Conservation (phyloP, 2,329 filamentous ascomycete species). For the Grosmannia penicillata region DNA sequence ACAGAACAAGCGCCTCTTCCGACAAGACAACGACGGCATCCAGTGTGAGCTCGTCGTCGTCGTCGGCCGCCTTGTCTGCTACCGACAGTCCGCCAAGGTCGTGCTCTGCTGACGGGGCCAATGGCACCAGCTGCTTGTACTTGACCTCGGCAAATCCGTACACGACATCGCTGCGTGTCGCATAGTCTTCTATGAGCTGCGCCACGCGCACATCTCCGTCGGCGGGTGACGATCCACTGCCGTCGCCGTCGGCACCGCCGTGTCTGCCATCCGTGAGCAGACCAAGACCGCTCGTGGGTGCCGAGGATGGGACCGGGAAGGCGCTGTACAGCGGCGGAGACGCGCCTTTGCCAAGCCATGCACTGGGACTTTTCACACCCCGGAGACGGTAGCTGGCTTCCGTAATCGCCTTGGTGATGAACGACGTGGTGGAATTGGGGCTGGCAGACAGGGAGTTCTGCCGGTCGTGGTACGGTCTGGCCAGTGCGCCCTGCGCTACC, state of each 20-base stretch:
- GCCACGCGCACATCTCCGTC: constrained; percentile 70
- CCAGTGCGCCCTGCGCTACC: constrained; percentile 49
- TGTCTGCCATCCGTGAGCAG: constrained; percentile 10
- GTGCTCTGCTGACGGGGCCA: constrained; percentile 64
- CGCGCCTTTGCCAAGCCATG: constrained; percentile 43
- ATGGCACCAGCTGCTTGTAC: constrained; percentile 87
- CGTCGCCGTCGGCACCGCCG: constrained; percentile 17
- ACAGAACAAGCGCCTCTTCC: constrained; percentile 88
- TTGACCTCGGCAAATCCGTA: constrained; percentile 98
- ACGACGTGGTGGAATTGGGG: constrained; percentile 63
- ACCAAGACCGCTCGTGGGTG: too few species aligned
- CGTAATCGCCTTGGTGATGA: constrained; percentile 87
- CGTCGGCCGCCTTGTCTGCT: constrained; percentile 38
- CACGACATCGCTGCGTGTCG: constrained; percentile 86
- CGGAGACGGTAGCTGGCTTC: constrained; percentile 70
- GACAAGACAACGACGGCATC: constrained; percentile 79
- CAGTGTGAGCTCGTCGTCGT: constrained; percentile 65
- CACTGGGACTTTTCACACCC: constrained; percentile 54
- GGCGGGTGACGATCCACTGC: constrained; percentile 30
- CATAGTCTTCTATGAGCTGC: constrained; percentile 77
- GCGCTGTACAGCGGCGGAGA: constrained; percentile 69
- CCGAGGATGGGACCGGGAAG: constrained; percentile 68
- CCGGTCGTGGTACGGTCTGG: constrained; percentile 50
- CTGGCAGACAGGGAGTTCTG: constrained; percentile 63
- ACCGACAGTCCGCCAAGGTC: constrained; percentile 46